Percentiles rank a stretch among this genome's conserved stretches.
Conservation (phyloP, 2,329 filamentous ascomycete species). For the Cercospora sesami region DNA sequence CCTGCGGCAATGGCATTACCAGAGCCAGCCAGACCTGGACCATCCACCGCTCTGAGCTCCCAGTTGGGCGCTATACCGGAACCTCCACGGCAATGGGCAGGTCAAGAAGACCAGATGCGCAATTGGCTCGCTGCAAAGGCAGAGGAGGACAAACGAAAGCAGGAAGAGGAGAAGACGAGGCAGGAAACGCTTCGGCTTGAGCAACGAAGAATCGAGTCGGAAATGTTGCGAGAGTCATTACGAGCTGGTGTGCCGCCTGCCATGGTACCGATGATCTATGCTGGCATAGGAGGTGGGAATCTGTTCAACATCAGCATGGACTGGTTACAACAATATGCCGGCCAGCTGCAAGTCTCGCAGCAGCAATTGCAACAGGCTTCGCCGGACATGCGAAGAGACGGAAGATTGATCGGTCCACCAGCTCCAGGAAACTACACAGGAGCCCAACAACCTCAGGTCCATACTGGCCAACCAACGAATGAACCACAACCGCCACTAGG, state of each 20-base stretch:
- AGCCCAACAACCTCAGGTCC: constrained; percentile 33
- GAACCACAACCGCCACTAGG: constrained; percentile 36
- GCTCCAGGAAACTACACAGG: constrained; percentile 32
- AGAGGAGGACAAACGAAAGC: constrained; percentile 54
- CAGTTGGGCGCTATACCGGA: constrained; percentile 43
- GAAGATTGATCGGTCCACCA: constrained; percentile 44
- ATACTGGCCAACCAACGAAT: constrained; percentile 42
- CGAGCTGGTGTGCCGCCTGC: constrained; percentile 54
- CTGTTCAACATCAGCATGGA: constrained; percentile 52
- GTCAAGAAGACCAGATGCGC: constrained; percentile 53
- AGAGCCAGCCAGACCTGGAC: constrained; percentile 46
- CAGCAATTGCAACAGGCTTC: constrained; percentile 39
- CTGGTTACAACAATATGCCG: constrained; percentile 52
- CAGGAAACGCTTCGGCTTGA: constrained; percentile 53
- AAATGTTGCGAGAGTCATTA: constrained; percentile 55
- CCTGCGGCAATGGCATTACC: constrained; percentile 55
- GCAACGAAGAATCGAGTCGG: constrained; percentile 55
- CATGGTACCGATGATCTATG: constrained; percentile 56
- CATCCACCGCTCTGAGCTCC: constrained; percentile 42
- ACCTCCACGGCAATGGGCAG: constrained; percentile 51
- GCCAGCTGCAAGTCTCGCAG: constrained; percentile 44
- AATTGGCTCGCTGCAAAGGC: constrained; percentile 54
- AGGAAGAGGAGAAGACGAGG: constrained; percentile 56
- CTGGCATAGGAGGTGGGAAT: constrained; percentile 52
- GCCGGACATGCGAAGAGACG: constrained; percentile 46